Base-by-base conservation (phyloP, 352 stramenopile species). In the Phytophthora cactorum region DNA sequence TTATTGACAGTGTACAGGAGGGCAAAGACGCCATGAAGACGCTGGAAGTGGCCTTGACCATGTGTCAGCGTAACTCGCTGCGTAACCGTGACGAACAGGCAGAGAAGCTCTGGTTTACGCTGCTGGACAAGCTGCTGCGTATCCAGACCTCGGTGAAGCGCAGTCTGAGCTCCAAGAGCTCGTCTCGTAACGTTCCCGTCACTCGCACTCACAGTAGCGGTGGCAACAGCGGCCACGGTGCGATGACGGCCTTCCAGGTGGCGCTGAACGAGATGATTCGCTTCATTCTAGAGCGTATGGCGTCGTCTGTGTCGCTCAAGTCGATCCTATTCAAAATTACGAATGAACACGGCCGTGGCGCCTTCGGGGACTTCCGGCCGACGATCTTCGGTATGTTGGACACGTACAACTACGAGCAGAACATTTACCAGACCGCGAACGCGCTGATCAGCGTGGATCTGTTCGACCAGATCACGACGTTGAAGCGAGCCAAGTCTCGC, bases 251-350 rank as follows among this genome's bases (percentile, higher is more conserved):
- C 1, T 95, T 96, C 71, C 88, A 96, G 52, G 87, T 96, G 44
- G 88, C 88, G 7, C 63, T 98, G 17, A 97, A 97, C 62, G 91
- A 98, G 51, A 79, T 98, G 52, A 90, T 98, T 38, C 88, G 91
- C 27, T 91, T 98, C 66, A 97, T 97, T 57, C 93, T 98, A 46
- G 92, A 98, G 72, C 83, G 93, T 38, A 98, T 98, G 93, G 91
- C 96, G 32, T 97, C 91, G 2, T 97, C 86, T 32, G 93, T 98
- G 52, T 97, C 94, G 32, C 74, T 98, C 10, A 92, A 91, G 70
- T 92, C 96, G 63, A 95, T 98, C 38, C 74, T 98, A 53, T 95
- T 97, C 57, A 98, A 98, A 79, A 97, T 98, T 56, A 98, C 94
- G 52, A 97, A 91, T 49, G 96, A 98, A 70, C 91, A 98, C 74